phyloP scores from a whole-genome alignment of 2,329 filamentous ascomycete species.

The Claviceps fusiformis region DNA sequence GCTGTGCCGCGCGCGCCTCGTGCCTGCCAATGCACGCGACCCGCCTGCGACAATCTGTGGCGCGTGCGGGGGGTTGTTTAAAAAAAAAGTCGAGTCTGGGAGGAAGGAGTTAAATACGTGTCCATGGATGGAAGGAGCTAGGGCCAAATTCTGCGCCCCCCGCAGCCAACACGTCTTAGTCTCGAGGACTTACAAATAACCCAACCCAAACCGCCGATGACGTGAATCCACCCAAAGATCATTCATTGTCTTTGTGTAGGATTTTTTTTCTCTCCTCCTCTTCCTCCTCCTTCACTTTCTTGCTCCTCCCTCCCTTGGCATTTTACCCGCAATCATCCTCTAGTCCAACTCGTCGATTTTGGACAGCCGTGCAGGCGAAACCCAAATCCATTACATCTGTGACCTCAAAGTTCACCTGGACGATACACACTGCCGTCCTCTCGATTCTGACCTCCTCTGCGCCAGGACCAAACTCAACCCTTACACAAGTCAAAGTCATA shows the following conservation, averaged over 20 bases:
- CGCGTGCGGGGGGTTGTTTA: not conserved
- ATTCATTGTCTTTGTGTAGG: not conserved
- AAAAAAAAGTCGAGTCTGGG: no score
- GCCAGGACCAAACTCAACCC: not conserved
- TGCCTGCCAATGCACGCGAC: not conserved
- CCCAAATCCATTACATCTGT: not conserved
- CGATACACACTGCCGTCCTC: not conserved
- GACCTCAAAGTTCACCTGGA: not conserved
- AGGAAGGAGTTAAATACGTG: no score
- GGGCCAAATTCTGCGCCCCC: not conserved
- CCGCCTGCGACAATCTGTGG: not conserved
- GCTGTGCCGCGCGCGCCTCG: no score
- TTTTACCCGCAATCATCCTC: not conserved
- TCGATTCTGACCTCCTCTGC: no score
- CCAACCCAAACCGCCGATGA: constrained; percentile 1
- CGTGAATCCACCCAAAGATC: not conserved
- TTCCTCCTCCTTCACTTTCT: not conserved
- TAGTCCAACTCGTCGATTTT: not conserved
- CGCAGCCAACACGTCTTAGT: not conserved
- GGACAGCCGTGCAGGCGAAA: not conserved
- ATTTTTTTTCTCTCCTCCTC: not conserved
- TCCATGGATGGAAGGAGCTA: not conserved
- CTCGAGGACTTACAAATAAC: not conserved
- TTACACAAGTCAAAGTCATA: not conserved
- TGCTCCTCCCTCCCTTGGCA: not conserved